Conservation (phyloP, 2,329 filamentous ascomycete species). For the Penicillium sp. region DNA sequence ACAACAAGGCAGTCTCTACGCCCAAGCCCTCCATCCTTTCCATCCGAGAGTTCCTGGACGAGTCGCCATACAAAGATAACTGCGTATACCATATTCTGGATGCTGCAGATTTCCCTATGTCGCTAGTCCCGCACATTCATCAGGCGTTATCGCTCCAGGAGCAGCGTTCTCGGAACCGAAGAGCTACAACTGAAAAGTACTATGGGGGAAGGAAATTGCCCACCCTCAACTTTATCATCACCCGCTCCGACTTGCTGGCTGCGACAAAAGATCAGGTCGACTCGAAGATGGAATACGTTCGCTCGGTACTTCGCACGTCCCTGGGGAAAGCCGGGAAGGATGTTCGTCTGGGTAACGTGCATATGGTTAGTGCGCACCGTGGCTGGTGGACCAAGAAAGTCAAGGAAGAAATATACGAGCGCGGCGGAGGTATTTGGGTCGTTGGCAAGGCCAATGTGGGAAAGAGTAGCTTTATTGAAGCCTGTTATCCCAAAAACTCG, state of each 20-base stretch:
- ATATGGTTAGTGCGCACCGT: constrained; percentile 78
- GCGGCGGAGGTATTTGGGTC: constrained; percentile 87
- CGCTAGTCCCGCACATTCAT: constrained; percentile 72
- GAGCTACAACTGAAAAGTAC: constrained; percentile 64
- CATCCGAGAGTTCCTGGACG: constrained; percentile 75
- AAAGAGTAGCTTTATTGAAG: constrained; percentile 86
- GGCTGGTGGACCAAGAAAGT: constrained; percentile 87
- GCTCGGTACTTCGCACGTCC: constrained; percentile 69
- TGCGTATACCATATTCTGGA: constrained; percentile 95
- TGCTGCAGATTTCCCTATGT: constrained; percentile 95
- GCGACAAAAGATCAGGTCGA: constrained; percentile 81
- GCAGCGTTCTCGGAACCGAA: constrained; percentile 73
- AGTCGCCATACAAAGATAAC: constrained; percentile 85
- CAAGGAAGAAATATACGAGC: constrained; percentile 77
- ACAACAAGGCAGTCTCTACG: constrained; percentile 67
- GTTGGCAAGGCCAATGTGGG: constrained; percentile 98
- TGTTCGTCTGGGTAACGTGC: constrained; percentile 80
- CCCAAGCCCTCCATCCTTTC: constrained; percentile 75
- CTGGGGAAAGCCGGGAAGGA: constrained; percentile 64
- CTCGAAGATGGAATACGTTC: constrained; percentile 76
- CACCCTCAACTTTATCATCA: constrained; percentile 87
- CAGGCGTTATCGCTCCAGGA: constrained; percentile 65
- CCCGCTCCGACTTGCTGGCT: constrained; percentile 77
- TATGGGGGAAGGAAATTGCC: constrained; percentile 65
- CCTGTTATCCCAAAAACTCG: constrained; percentile 73